Base-by-base conservation (phyloP, 1,139 yeast species). In the Yamadazyma membranifaciens region DNA sequence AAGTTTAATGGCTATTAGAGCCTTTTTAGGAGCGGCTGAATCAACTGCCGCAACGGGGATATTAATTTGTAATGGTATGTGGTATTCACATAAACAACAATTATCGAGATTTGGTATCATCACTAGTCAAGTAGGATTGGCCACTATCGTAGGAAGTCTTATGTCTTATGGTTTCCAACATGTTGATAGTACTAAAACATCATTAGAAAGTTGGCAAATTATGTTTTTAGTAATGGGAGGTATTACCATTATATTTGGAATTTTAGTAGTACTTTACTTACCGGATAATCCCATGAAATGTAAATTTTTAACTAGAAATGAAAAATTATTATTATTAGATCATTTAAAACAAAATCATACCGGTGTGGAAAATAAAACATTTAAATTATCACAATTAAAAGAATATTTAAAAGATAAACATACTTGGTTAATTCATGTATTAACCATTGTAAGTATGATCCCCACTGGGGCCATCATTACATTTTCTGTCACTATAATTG, bases 1-100 rank as follows among this genome's bases (percentile, higher is more conserved):
- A 7, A 63, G 70, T 11, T 60, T 73, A 37, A 64, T 71, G 69
- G 60, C 68, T 7, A 60, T 70, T 2, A 54, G 79, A 37, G 62
- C 69, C 24, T 55, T 73, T 15, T 55, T 73, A 27, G 77, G 76
- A 9, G 55, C 65, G 12, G 58, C 61, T 31, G 79, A 73, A 48
- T 60, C 73, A 34, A 63, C 69, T 25, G 69, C 73, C 34, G 74
- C 72, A 7, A 73, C 76, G 2, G 75, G 76, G 10, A 60, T 70
- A 40, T 62, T 69, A 13, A 51, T 70, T 17, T 57, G 71, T 37
- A 60, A 71, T 38, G 66, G 75, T 9, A 64, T 68, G 69, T 73
- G 68, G 62, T 73, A 67, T 51, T 59, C 62, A 14, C 66, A 65
- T 39, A 52, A 57, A 10, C 75, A 67, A 45, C 73, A 67, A 47